Conservation (phyloP, 2,329 filamentous ascomycete genomes). For the Botrytis paeoniae region DNA sequence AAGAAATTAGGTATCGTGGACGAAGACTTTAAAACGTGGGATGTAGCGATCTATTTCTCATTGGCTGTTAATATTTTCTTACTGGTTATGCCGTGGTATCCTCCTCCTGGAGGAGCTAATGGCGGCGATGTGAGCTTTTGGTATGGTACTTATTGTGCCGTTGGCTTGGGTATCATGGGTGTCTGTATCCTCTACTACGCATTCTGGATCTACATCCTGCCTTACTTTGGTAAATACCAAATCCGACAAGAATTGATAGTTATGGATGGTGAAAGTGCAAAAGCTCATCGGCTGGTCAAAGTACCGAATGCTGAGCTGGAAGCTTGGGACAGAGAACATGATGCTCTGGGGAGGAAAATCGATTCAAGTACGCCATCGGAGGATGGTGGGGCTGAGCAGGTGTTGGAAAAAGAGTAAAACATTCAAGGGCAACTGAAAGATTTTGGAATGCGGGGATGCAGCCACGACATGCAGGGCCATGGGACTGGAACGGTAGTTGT, state of each 20-base stretch:
- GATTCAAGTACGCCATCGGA: neutral
- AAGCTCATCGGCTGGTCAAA: conserved; percentile 49
- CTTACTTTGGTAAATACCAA: conserved; percentile 50
- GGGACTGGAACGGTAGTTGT: neutral
- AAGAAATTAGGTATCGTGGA: conserved; percentile 47
- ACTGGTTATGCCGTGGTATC: conserved; percentile 70
- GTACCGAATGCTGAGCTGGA: conserved; percentile 50
- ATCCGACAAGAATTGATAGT: conserved; percentile 54
- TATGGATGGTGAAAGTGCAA: conserved; percentile 47
- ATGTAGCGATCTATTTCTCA: conserved; percentile 55
- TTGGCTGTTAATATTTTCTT: conserved; percentile 59
- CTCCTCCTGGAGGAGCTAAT: conserved; percentile 56
- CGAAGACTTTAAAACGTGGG: conserved; percentile 51
- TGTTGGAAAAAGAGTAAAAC: neutral
- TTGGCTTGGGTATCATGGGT: conserved; percentile 58
- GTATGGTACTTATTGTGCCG: conserved; percentile 67
- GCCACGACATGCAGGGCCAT: conserved; percentile 20
- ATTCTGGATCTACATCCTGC: conserved; percentile 56
- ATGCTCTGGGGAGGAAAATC: conserved; percentile 39
- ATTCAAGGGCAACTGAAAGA: no score
- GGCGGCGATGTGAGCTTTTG: conserved; percentile 69
- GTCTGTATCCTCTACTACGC: conserved; percentile 57
- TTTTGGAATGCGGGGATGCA: neutral
- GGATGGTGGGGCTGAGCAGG: neutral
- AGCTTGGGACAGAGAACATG: conserved; percentile 58